These are phyloP conservation scores for Pulveroboletus sp. DNA, from an alignment of 768 basidiomycete species.

Conservation along the genomic window DNA sequence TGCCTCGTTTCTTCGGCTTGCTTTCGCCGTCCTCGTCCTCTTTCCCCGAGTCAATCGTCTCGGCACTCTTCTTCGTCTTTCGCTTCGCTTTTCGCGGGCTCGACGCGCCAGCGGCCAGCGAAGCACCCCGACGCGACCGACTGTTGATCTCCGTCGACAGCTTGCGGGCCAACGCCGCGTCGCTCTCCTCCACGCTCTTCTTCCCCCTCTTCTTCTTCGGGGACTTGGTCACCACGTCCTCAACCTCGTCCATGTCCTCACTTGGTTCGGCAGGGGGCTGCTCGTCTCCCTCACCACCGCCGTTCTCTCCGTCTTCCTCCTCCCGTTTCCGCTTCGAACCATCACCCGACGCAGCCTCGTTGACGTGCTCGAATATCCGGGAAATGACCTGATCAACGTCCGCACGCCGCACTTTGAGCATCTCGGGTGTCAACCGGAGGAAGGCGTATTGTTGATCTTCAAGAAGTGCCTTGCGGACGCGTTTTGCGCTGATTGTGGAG, in stretches of 20 bases:
- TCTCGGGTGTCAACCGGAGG: conserved; percentile 51
- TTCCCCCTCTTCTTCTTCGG: conserved; percentile 44
- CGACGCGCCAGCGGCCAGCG: conserved; percentile 32
- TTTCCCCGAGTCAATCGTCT: conserved; percentile 44
- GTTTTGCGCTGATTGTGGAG: conserved; percentile 78
- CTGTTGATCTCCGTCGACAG: conserved; percentile 67
- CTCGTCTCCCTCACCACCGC: conserved; percentile 21
- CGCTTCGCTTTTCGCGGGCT: conserved; percentile 44
- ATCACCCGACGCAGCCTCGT: conserved; percentile 25
- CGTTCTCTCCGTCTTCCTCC: conserved; percentile 19
- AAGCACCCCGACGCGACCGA: conserved; percentile 45
- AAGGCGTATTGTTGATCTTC: conserved; percentile 31
- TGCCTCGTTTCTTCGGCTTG: conserved; percentile 48
- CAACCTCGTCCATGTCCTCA: conserved; percentile 8
- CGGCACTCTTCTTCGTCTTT: conserved; percentile 42
- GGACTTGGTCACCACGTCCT: conserved; percentile 17
- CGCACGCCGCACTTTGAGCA: conserved; percentile 61
- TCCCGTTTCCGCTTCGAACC: conserved; percentile 27
- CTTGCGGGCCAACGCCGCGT: conserved; percentile 67
- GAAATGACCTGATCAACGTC: conserved; percentile 69
- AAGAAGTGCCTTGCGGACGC: conserved; percentile 72
- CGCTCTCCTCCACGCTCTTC: conserved; percentile 50
- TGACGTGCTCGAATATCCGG: conserved; percentile 59
- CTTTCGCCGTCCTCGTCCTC: conserved; percentile 41
- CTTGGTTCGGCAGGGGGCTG: conserved; percentile 11